phyloP scores from a whole-genome alignment of 139 green algal species.

The Raphidocelis subcapitata region DNA sequence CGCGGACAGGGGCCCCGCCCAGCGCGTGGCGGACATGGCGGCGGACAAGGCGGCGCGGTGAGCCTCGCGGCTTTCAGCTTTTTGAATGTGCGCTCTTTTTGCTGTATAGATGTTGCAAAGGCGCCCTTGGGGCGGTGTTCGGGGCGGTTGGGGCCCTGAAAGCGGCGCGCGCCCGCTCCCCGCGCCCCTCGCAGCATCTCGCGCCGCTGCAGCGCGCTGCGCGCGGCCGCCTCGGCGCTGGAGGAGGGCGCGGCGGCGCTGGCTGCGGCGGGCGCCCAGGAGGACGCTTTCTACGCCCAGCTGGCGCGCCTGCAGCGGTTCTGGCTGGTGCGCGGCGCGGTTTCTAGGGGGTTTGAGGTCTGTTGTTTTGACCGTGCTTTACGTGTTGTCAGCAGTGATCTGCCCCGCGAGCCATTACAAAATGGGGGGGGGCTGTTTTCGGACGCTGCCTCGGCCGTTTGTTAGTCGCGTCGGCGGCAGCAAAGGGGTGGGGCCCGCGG shows the following conservation, averaged over 20 bases:
- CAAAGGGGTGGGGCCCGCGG: too few species aligned
- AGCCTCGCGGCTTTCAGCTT: neutral
- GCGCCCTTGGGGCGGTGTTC: too few species aligned
- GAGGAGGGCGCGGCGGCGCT: constrained; percentile 9
- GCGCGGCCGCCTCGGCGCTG: neutral
- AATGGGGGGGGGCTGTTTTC: too few species aligned
- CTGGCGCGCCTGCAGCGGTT: constrained; percentile 20
- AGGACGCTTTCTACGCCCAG: constrained; percentile 22
- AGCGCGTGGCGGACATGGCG: constrained; percentile 13
- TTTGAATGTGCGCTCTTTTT: too few species aligned
- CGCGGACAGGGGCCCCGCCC: neutral
- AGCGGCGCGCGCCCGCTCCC: too few species aligned
- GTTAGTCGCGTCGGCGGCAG: too few species aligned
- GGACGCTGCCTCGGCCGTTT: too few species aligned
- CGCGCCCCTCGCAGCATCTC: neutral
- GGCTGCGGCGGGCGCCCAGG: constrained; percentile 1
- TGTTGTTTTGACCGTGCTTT: too few species aligned
- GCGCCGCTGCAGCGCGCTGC: constrained; percentile 7
- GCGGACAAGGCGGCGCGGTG: constrained; percentile 2
- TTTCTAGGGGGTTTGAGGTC: too few species aligned
- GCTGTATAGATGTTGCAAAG: too few species aligned
- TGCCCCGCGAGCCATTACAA: too few species aligned
- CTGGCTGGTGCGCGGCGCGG: constrained; percentile 11
- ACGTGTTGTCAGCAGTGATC: too few species aligned
- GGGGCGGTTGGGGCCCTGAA: neutral